phyloP scores from a whole-genome alignment of 2,329 filamentous ascomycete species.

The Pseudovirgaria hyperparasitica region DNA sequence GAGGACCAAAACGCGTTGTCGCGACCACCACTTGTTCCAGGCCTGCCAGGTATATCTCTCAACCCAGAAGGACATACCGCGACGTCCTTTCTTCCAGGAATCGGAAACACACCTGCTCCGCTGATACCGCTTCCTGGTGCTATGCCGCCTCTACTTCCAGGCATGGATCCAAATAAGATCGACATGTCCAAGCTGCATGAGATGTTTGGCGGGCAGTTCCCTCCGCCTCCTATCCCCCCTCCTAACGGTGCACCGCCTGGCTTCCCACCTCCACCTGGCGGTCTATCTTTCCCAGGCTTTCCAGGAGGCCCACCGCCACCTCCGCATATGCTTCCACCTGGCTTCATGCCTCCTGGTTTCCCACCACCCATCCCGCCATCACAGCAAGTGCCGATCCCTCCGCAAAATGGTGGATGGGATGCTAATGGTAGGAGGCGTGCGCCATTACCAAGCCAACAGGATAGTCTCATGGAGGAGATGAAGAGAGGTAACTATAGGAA shows the following conservation, averaged over 20 bases:
- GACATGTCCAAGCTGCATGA: conserved; percentile 17
- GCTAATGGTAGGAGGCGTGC: conserved; percentile 43
- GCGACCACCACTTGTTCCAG: conserved; percentile 39
- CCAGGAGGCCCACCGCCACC: conserved; percentile 25
- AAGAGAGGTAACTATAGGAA: conserved; percentile 39
- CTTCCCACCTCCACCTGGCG: conserved; percentile 13
- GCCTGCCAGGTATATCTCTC: conserved; percentile 43
- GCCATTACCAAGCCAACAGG: conserved; percentile 71
- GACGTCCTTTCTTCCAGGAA: conserved; percentile 31
- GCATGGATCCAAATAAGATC: conserved; percentile 12
- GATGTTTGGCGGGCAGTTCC: conserved; percentile 22
- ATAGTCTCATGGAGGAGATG: conserved; percentile 69
- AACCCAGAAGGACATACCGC: conserved; percentile 20
- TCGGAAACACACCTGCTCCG: conserved; percentile 28
- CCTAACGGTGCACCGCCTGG: conserved; percentile 11
- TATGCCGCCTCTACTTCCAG: conserved; percentile 18
- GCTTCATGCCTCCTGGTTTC: conserved; percentile 9
- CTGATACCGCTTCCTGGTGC: conserved; percentile 24
- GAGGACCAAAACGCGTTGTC: conserved; percentile 78
- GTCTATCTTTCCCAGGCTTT: conserved; percentile 15
- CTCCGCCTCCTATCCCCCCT: conserved; percentile 20
- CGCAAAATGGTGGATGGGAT: conserved; percentile 16
- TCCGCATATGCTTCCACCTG: conserved; percentile 20
- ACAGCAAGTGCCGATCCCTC: conserved; percentile 17
- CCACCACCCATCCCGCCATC: conserved; percentile 13